A percentile compares a stretch with the other conserved stretches of the same genome.
These are phyloP conservation scores for Myxozyma geophila DNA, from an alignment of 805 yeast species.

Conservation along the genomic window DNA sequence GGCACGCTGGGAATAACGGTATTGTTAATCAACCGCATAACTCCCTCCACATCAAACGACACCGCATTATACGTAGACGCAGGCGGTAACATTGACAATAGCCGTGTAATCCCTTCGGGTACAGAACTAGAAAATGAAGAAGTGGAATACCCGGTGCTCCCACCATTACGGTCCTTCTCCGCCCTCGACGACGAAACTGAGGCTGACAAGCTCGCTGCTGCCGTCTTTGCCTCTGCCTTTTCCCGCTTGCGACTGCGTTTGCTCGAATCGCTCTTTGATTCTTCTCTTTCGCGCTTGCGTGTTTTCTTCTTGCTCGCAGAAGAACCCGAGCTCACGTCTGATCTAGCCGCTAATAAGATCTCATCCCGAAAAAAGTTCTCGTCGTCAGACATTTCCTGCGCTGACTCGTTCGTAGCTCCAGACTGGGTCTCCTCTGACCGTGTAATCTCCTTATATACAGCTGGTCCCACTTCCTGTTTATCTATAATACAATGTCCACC, in stretches of 20 bases:
- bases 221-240: constrained; percentile 21
- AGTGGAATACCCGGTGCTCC: background rate
- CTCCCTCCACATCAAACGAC: constrained; percentile 59
- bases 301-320: background rate
- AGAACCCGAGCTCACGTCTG: background rate
- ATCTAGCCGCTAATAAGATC: constrained; percentile 1
- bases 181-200: background rate
- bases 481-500: constrained; percentile 30
- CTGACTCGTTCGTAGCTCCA: background rate
- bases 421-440: constrained; percentile 5
- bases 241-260: constrained; percentile 29
- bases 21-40: constrained; percentile 48
- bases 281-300: constrained; percentile 15
- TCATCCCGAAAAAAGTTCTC: constrained; percentile 11
- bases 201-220: constrained; percentile 5
- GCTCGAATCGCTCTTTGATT: constrained; percentile 13
- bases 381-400: constrained; percentile 6
- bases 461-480: constrained; percentile 30
- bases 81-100: constrained; percentile 64
- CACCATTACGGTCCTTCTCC: background rate
- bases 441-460: constrained; percentile 18
- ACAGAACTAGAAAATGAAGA: constrained; percentile 19
- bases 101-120: constrained; percentile 47
- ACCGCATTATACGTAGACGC: constrained; percentile 59
- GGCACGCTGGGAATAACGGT: constrained; percentile 39